phyloP scores from a whole-genome alignment of 306 rosid genomes.

The Potentilla sterilis region DNA sequence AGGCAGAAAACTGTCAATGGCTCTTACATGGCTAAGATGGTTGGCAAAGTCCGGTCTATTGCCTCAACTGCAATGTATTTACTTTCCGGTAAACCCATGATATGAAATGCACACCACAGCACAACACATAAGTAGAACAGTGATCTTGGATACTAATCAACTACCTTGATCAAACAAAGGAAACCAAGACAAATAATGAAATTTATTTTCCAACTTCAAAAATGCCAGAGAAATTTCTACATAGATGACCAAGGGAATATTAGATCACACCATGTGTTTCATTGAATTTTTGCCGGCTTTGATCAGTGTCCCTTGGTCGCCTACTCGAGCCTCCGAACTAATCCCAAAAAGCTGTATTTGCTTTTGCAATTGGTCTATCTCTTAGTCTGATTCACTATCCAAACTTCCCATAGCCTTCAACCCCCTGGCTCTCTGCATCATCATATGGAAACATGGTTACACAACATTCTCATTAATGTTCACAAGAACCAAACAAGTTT shows the following conservation, averaged over 20 bases:
- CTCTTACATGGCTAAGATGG: too few species aligned
- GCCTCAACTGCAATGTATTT: too few species aligned
- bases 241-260: not conserved
- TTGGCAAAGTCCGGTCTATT: too few species aligned
- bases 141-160: not conserved
- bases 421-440: slow-evolving; percentile 60
- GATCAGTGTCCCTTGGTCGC: slow-evolving; percentile 18
- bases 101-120: too few species aligned
- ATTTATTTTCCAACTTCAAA: slow-evolving; percentile 3
- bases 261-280: not conserved
- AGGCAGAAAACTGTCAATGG: too few species aligned
- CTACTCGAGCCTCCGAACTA: slow-evolving; percentile 4
- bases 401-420: slow-evolving; percentile 61
- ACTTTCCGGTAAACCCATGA: too few species aligned
- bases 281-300: not conserved
- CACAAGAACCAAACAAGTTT: not conserved
- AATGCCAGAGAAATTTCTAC: slow-evolving; percentile 7
- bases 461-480: not conserved
- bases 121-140: too few species aligned
- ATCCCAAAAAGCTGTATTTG: not conserved
- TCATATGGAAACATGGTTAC: slow-evolving; percentile 1
- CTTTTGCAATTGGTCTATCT: not conserved
- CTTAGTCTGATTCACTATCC: slow-evolving; percentile 57
- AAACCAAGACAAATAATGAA: not conserved
- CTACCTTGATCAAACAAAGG: not conserved